Evolutionary conservation across 306 rosid genomes (phyloP).

Genomic region (Cicer pinnatifidum): DNA sequence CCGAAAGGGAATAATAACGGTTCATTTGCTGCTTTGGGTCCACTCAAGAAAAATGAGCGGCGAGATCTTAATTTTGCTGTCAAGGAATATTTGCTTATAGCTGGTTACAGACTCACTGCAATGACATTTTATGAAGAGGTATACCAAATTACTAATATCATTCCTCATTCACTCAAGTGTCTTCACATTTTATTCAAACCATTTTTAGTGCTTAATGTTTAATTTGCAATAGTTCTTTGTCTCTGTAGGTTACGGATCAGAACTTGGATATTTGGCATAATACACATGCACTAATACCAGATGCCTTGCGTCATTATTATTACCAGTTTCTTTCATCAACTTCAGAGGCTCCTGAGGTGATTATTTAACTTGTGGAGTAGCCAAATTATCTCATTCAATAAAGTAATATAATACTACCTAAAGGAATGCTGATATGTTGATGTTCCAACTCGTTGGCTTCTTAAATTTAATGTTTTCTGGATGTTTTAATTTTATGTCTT

Average conservation of each 20-base stretch:
- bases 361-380: slow-evolving; percentile 42
- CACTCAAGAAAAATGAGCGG: slow-evolving; percentile 71
- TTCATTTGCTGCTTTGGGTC: slow-evolving; percentile 66
- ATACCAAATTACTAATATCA: neutral
- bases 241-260: slow-evolving; percentile 75
- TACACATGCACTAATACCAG: slow-evolving; percentile 69
- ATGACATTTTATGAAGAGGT: slow-evolving; percentile 98
- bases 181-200: neutral
- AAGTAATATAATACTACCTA: neutral
- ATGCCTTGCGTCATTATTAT: slow-evolving; percentile 94
- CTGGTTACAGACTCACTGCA: slow-evolving; percentile 93
- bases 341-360: slow-evolving; percentile 82
- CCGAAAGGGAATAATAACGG: slow-evolving; percentile 43
- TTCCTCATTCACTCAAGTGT: neutral
- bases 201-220: slow-evolving; percentile 28
- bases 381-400: slow-evolving; percentile 37
- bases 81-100: slow-evolving; percentile 86
- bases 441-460: neutral
- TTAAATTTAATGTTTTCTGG: neutral
- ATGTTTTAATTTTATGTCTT: neutral
- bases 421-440: neutral
- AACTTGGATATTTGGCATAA: slow-evolving; percentile 73
- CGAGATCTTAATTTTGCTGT: slow-evolving; percentile 86
- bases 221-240: slow-evolving; percentile 36
- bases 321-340: slow-evolving; percentile 84